These are phyloP conservation scores for Mortierella sp. DNA, from an alignment of 371 early-diverging fungal genomes.

Conservation along the genomic window DNA sequence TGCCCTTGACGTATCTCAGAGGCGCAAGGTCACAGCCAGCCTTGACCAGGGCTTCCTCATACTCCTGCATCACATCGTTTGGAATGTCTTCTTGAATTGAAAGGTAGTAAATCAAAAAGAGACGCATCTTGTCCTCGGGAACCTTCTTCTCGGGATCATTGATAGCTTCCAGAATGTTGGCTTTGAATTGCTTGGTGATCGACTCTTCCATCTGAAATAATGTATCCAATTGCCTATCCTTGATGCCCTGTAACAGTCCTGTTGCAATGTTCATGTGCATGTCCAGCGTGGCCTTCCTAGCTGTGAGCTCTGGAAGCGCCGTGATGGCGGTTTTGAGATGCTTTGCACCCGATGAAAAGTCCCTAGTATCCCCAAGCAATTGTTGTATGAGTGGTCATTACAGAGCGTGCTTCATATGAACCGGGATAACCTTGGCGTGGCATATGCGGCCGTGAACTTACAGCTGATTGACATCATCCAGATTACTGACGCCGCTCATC, in stretches of 20 bases:
- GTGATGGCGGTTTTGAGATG: constrained; percentile 92
- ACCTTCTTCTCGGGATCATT: constrained; percentile 81
- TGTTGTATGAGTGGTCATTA: neutral
- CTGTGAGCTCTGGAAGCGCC: constrained; percentile 95
- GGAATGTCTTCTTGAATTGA: constrained; percentile 76
- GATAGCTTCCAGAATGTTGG: constrained; percentile 83
- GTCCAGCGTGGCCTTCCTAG: constrained; percentile 94
- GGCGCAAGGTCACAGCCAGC: constrained; percentile 82
- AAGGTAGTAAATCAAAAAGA: constrained; percentile 89
- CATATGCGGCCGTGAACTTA: no score
- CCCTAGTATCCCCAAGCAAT: constrained; percentile 47
- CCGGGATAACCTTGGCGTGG: no score
- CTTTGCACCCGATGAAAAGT: constrained; percentile 81
- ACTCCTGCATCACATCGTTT: constrained; percentile 83
- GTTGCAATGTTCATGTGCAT: constrained; percentile 99
- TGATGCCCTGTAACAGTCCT: constrained; percentile 89
- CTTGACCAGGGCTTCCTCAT: constrained; percentile 79
- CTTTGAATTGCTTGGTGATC: constrained; percentile 78
- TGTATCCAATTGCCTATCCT: constrained; percentile 94
- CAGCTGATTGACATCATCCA: constrained; percentile 88
- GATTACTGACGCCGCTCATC: constrained; percentile 82
- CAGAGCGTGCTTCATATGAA: no score
- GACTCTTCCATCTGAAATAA: constrained; percentile 96
- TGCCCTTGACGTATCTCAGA: constrained; percentile 83
- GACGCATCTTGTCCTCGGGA: constrained; percentile 90